Base-by-base conservation (phyloP, 371 early-diverging fungal genomes). In the Blakeslea trispora region DNA sequence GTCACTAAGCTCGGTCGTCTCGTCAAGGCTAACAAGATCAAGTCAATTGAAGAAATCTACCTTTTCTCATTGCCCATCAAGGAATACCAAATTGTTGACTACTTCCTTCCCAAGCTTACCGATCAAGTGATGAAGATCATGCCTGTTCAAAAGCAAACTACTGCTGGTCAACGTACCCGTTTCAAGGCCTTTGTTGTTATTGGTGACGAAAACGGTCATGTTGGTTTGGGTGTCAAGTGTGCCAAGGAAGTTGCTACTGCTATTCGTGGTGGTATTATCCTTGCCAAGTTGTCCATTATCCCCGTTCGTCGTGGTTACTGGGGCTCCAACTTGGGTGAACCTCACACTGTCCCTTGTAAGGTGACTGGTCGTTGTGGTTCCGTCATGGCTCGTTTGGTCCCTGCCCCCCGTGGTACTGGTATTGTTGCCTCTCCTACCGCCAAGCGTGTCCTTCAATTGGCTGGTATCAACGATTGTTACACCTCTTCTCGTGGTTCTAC, bases 91-190 rank as follows among this genome's bases (percentile, higher is more conserved):
- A 96, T 99, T 60, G 91, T 99, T 60, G 99, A 99, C 81, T 82
- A 79, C 80, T 94, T 99, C 88, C 81, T 98, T 53, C 92, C 92
- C 66, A 91, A 89, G 61, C 88, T 99, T 66, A 96, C 95, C 91
- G 98, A 98, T 74, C 96, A 99, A 80, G 96, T 99, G 61, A 95
- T 99, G 90, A 95, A 95, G 87, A 95, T 98, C 75, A 98, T 96
- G 86, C 96, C 98, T 61, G 98, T 99, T 69, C 99, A 99, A 85
- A 99, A 99, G 90, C 99, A 99, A 83, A 99, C 98, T 68, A 92
- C 94, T 77, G 99, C 99, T 65, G 99, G 99, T 86, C 99, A 99
- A 85, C 93, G 98, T 70, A 99, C 99, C 68, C 92, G 97, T 65
- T 99, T 99, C 90, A 99, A 99, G 91, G 99, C 96, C 66, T 96